phyloP scores from a whole-genome alignment of 1,284 basidiomycete genomes.

The Ceratobasidium theobromae region DNA sequence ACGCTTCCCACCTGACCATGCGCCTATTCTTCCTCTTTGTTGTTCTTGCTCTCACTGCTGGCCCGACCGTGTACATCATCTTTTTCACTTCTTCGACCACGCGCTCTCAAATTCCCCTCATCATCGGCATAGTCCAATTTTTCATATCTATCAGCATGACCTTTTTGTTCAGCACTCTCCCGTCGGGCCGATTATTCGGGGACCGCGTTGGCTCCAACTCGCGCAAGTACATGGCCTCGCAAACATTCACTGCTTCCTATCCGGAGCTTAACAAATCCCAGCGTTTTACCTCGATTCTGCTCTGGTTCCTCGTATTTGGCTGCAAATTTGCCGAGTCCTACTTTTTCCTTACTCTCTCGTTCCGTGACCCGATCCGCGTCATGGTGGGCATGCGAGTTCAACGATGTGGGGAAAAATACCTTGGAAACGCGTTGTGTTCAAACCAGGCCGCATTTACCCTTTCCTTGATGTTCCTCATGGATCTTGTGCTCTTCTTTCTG shows the following conservation, averaged over 20 bases:
- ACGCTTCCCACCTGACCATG: slow-evolving; percentile 88
- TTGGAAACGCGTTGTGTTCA: slow-evolving; percentile 76
- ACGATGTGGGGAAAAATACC: slow-evolving; percentile 80
- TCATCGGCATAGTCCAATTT: slow-evolving; percentile 91
- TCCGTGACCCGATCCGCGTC: slow-evolving; percentile 84
- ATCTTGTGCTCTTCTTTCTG: slow-evolving; percentile 90
- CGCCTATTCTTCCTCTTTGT: slow-evolving; percentile 82
- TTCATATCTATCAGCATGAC: slow-evolving; percentile 82
- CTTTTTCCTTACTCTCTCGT: slow-evolving; percentile 92
- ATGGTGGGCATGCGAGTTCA: slow-evolving; percentile 95
- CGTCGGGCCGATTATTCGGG: slow-evolving; percentile 92
- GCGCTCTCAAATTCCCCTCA: slow-evolving; percentile 66
- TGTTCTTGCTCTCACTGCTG: slow-evolving; percentile 82
- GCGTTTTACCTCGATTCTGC: slow-evolving; percentile 69
- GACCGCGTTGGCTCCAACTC: slow-evolving; percentile 91
- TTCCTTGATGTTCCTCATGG: slow-evolving; percentile 96
- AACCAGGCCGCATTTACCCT: slow-evolving; percentile 92
- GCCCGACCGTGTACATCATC: slow-evolving; percentile 89
- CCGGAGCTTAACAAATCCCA: slow-evolving; percentile 62
- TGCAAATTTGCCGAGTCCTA: slow-evolving; percentile 95
- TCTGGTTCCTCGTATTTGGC: slow-evolving; percentile 89
- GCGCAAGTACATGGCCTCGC: slow-evolving; percentile 91
- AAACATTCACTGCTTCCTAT: slow-evolving; percentile 95
- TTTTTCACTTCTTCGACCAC: slow-evolving; percentile 49
- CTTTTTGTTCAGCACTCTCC: slow-evolving; percentile 80